phyloP scores from a whole-genome alignment of 441 rosid genomes.

The Isatis lusitanica region DNA sequence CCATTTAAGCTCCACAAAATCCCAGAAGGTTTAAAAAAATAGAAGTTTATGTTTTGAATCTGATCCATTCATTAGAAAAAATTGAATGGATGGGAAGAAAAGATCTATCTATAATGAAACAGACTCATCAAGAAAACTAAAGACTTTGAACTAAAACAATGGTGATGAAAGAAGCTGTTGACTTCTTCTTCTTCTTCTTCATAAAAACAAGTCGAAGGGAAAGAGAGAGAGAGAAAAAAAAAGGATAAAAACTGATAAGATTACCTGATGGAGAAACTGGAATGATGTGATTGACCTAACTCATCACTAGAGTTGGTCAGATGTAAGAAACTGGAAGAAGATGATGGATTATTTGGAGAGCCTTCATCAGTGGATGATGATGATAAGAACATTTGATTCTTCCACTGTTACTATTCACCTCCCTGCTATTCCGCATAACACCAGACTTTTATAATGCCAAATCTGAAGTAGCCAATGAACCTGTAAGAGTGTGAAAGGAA shows the following conservation, averaged over 20 bases:
- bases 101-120: conserved; percentile 1
- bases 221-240: neutral
- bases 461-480: conserved; percentile 2
- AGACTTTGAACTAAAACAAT: conserved; percentile 17
- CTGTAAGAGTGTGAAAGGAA: conserved; percentile 21
- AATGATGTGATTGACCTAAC: conserved; percentile 54
- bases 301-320: conserved; percentile 47
- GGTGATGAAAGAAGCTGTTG: conserved; percentile 26
- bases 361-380: conserved; percentile 93
- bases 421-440: conserved; percentile 72
- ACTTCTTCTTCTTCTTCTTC: neutral
- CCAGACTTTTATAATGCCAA: conserved; percentile 16
- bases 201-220: conserved; percentile 6
- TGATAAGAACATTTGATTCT: conserved; percentile 63
- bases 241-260: neutral
- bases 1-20: conserved; percentile 10
- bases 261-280: conserved; percentile 87
- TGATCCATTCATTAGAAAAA: conserved; percentile 4
- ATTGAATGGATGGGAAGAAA: conserved; percentile 21
- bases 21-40: conserved; percentile 2
- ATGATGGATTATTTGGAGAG: conserved; percentile 68
- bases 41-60: conserved; percentile 18
- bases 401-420: conserved; percentile 42
- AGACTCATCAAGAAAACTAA: conserved; percentile 16
- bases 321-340: conserved; percentile 46